These are phyloP conservation scores for Macaranga tanarius DNA, from an alignment of 441 rosid genomes.

Conservation along the genomic window DNA sequence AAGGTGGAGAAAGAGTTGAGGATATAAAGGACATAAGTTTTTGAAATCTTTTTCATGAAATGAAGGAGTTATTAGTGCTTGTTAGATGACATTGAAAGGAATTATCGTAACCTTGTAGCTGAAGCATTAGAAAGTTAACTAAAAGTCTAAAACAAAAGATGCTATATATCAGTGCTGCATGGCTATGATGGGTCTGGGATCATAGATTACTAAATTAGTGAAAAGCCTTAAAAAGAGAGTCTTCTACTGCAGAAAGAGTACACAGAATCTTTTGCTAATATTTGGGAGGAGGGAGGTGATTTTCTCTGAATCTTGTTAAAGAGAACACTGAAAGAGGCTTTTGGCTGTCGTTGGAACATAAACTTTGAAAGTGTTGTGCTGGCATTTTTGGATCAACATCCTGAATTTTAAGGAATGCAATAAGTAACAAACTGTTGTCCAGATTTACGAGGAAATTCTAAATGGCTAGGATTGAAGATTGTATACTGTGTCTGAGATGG, in stretches of 20 bases:
- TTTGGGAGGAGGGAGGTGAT: not conserved
- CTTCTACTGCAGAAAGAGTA: not conserved
- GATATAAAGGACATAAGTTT: slow-evolving; percentile 1
- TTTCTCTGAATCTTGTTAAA: not conserved
- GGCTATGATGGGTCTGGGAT: too few species aligned
- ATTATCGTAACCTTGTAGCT: not conserved
- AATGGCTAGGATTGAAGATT: not conserved
- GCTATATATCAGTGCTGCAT: not conserved
- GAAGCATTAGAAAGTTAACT: not conserved
- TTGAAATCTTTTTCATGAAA: not conserved
- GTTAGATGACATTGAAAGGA: not conserved
- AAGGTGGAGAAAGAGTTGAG: not conserved
- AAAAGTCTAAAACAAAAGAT: not conserved
- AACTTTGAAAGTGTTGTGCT: not conserved
- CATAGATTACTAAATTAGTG: not conserved
- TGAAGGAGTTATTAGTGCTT: not conserved
- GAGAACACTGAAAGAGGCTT: not conserved
- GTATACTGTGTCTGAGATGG: not conserved
- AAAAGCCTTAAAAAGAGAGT: not conserved
- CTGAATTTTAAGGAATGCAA: not conserved
- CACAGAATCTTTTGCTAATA: not conserved
- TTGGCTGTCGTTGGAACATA: not conserved
- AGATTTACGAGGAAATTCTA: not conserved
- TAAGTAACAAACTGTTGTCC: not conserved
- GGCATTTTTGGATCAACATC: not conserved